phyloP scores from a whole-genome alignment of 805 yeast species.

The Candida insectalens region DNA sequence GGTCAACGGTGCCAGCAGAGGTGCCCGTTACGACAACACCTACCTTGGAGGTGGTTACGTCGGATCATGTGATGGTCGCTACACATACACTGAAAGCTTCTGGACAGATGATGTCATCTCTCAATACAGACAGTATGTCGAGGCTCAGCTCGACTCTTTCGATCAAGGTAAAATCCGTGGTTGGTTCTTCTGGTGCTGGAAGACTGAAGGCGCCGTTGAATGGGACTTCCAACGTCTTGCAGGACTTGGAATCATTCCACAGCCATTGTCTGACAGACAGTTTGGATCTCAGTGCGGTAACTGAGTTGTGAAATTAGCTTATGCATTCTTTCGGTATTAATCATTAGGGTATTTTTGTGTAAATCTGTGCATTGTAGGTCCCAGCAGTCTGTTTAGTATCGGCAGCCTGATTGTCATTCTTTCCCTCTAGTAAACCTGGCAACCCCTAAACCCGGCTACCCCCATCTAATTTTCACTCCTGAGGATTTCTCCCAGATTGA shows the following conservation, averaged over 20 bases:
- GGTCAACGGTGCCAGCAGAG: constrained; percentile 61
- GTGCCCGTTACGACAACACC: constrained; percentile 59
- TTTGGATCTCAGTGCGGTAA: constrained; percentile 24
- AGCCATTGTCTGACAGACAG: constrained; percentile 42
- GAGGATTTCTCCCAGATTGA: too few species aligned
- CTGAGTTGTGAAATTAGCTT: too few species aligned
- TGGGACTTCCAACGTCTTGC: constrained; percentile 73
- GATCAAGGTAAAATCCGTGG: constrained; percentile 47
- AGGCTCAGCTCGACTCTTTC: constrained; percentile 85
- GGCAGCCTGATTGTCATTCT: too few species aligned
- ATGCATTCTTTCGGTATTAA: too few species aligned
- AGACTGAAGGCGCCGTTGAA: constrained; percentile 73
- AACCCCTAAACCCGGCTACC: too few species aligned
- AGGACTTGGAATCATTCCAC: constrained; percentile 61
- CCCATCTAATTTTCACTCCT: too few species aligned
- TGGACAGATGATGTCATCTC: constrained; percentile 51
- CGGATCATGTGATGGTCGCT: constrained; percentile 57
- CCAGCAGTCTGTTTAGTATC: too few species aligned
- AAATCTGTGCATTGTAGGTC: too few species aligned
- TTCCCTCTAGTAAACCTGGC: too few species aligned
- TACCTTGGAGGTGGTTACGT: constrained; percentile 30
- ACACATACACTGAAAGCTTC: constrained; percentile 26
- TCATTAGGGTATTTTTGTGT: too few species aligned
- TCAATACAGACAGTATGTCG: constrained; percentile 61
- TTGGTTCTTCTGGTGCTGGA: constrained; percentile 93